Base-by-base conservation (phyloP, 2,329 filamentous ascomycete species). In the Lecanoromycetidae sp. region DNA sequence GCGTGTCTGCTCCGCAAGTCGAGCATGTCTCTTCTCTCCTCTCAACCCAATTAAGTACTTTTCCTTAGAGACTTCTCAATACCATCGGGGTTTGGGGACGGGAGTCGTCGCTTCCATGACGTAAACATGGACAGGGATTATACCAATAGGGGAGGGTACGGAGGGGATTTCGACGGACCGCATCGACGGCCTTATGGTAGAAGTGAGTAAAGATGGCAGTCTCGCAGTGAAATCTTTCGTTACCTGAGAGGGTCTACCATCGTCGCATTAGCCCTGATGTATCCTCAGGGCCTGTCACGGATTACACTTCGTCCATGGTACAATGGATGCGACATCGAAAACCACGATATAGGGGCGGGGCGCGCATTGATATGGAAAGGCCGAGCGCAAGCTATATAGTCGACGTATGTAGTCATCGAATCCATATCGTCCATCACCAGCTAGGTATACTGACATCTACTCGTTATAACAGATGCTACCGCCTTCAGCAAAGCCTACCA, bases 371-470 rank as follows among this genome's bases (percentile, higher is more conserved):
- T 67, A 71, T 75, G 36, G 90, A 95, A 66, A 72, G 90, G 49
- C 88, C 88, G 0, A 93, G 84, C 62, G 71, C 81, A 32, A 95
- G 87, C 68, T 96, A 91, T 62, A 84, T 94, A 35, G 77, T 94
- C 37, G 84, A 95, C 72, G 85, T 90, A 61, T 66, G 81, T 68
- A 32, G 41, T 9, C n/a, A 30, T 35, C 15, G 32, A 47, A 19
- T 20, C 20, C 10, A 10, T n/a, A 36, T 9, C 27, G n/a, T 35
- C 29, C 10, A 10, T 13, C 15, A 33, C 15, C 2, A 20, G 9
- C n/a, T 10, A 17, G n/a, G 12, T 15, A 13, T 13, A 13, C 23
- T 17, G 7, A 29, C 7, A 7, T 26, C 2, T 22, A 13, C 13
- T 44, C 19, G 25, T 29, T 15, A 12, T 12, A 15, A 3, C 57